phyloP scores from a whole-genome alignment of 2,329 filamentous ascomycete genomes.

The Clonostachys sp. region DNA sequence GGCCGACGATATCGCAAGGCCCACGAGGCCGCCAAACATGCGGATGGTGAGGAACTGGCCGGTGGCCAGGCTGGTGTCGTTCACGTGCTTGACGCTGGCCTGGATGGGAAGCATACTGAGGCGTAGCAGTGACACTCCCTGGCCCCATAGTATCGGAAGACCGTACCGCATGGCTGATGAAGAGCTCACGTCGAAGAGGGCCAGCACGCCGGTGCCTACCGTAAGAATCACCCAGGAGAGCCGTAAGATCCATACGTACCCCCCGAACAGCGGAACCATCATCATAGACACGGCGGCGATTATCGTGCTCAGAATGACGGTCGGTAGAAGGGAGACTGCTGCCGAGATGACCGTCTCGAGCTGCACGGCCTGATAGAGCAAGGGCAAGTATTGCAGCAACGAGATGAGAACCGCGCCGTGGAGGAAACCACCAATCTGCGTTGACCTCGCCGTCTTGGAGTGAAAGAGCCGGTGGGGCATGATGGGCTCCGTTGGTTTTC shows the following conservation, averaged over 20 bases:
- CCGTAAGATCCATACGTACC: too few relatives aligned
- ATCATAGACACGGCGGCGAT: slow-evolving; percentile 53
- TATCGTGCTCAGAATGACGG: slow-evolving; percentile 62
- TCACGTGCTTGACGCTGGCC: slow-evolving; percentile 49
- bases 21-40: slow-evolving; percentile 61
- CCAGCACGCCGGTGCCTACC: too few relatives aligned
- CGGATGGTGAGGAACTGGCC: slow-evolving; percentile 64
- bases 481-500: slow-evolving; percentile 68
- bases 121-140: slow-evolving; percentile 64
- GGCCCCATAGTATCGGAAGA: slow-evolving; percentile 58
- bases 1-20: slow-evolving; percentile 60
- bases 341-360: slow-evolving; percentile 64
- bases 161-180: slow-evolving; percentile 53
- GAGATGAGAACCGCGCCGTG: too few relatives aligned
- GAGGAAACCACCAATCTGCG: slow-evolving; percentile 62
- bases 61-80: slow-evolving; percentile 64
- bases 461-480: slow-evolving; percentile 72
- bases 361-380: slow-evolving; percentile 75
- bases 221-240: too few relatives aligned
- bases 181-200: slow-evolving; percentile 40
- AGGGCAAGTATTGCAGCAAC: slow-evolving; percentile 64
- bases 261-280: slow-evolving; percentile 27
- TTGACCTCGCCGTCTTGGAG: slow-evolving; percentile 61
- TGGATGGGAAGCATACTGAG: slow-evolving; percentile 58
- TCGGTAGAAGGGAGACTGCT: slow-evolving; percentile 70